These are phyloP conservation scores for Cajanus cajan DNA, from an alignment of 306 rosid species.

Conservation along the genomic window DNA sequence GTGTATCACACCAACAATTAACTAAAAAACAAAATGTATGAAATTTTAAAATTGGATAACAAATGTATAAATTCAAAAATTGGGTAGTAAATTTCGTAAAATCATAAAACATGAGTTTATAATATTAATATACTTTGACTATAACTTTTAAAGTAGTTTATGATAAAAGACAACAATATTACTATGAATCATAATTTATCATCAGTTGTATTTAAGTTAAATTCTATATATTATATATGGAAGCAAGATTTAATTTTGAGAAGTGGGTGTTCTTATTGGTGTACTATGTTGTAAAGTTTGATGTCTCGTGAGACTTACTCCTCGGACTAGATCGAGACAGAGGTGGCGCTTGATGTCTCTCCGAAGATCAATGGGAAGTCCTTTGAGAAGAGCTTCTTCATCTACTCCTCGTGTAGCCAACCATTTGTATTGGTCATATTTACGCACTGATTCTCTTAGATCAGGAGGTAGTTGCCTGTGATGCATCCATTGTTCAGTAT, in stretches of 20 bases:
- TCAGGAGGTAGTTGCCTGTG: conserved; percentile 84
- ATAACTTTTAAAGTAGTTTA: no score
- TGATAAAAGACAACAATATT: no score
- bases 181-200: no score
- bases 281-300: background rate
- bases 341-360: conserved; percentile 95
- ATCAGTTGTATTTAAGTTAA: no score
- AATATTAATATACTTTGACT: no score
- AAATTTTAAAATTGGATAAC: no score
- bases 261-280: background rate
- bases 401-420: conserved; percentile 90
- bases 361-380: conserved; percentile 77
- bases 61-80: no score
- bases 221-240: no score
- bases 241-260: background rate
- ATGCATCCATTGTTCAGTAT: conserved; percentile 96
- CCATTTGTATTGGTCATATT: conserved; percentile 91
- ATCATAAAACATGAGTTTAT: no score
- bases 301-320: conserved; percentile 50
- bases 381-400: conserved; percentile 78
- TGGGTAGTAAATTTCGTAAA: no score
- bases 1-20: no score
- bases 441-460: conserved; percentile 65
- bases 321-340: conserved; percentile 88
- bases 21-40: no score